phyloP scores from a whole-genome alignment of 2,329 filamentous ascomycete species.

The Colletotrichum sp. region DNA sequence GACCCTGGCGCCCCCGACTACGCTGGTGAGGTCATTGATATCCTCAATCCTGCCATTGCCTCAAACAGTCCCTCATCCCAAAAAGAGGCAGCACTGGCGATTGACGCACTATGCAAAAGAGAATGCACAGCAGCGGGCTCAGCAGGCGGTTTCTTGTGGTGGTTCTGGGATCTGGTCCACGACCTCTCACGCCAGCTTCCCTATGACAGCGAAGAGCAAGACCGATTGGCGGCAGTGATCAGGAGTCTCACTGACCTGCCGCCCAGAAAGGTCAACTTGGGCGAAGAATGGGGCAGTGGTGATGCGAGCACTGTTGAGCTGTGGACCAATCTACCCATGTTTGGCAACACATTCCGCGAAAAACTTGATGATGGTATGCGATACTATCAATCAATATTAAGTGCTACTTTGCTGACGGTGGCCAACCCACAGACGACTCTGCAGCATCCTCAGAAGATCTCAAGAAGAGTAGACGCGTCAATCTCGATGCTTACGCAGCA shows the following conservation, averaged over 20 bases:
- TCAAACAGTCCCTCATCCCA: background rate
- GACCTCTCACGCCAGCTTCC: slow-evolving; percentile 25
- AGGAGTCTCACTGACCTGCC: background rate
- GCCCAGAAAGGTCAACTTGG: fast-evolving
- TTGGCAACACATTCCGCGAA: background rate
- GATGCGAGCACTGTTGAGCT: background rate
- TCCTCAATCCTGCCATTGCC: background rate
- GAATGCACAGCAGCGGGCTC: background rate
- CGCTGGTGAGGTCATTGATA: background rate
- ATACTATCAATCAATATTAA: fast-evolving
- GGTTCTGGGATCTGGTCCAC: slow-evolving; percentile 28
- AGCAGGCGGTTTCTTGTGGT: slow-evolving; percentile 21
- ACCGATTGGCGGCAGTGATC: background rate
- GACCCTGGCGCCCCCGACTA: background rate
- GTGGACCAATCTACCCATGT: background rate
- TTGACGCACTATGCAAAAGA: background rate
- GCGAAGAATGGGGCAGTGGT: background rate
- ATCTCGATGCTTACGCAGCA: background rate
- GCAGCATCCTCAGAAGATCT: background rate
- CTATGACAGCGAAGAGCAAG: slow-evolving; percentile 20
- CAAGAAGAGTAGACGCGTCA: background rate
- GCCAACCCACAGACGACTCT: fast-evolving
- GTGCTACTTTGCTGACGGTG: background rate
- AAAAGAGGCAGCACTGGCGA: background rate
- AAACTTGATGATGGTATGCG: background rate